Evolutionary conservation across 176 grass and related monocot genomes (phyloP), one percentile per base, ranked within the genome.

Genomic region (Canna indica): DNA sequence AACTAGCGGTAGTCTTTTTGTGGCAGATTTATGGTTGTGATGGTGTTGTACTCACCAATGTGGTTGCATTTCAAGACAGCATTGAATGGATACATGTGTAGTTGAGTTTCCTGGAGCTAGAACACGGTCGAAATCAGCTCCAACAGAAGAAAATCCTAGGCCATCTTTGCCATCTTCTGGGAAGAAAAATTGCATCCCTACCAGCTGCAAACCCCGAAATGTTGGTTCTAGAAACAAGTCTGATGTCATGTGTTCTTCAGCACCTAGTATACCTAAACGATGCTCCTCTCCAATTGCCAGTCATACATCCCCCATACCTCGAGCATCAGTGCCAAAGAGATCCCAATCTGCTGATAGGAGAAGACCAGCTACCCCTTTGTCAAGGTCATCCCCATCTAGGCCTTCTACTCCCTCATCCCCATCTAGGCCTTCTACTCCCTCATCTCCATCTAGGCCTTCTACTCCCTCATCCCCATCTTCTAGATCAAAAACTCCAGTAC

Each of bases 301-400:
- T 29, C 69, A 33, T 35, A 59, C 58, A 2, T 44, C 72, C 1
- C 42, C 80, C 45, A 44, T 53, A 73, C 78, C 79, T 39, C 76
- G 47, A 5, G 70, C 78, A 44, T 39, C 50, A 71, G 64, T 62
- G 59, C 80, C 64, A n/a, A 93, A 93, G 85, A 71, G 94, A 73
- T 68, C 94, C 0, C 82, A 84, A 26, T 93, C 94, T 50, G 89
- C 73, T 53, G 94, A 93, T 24, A 85, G 86, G 81, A 81, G 89
- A 79, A 86, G 94, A 17, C 86, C 89, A 1, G 69, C 71, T 5
- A 36, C 13, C 4, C 73, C 82, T 42, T 85, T 88, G 47, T 86
- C 87, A 64, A 70, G 83, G n/a, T 85, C 88, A 8, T 96, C 92
- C 0, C 81, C 88, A 17, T 73, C 71, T 5, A 36, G 24, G 12